Base-by-base conservation (phyloP, 106 monocot species). In the Phalaenopsis aphrodite region DNA sequence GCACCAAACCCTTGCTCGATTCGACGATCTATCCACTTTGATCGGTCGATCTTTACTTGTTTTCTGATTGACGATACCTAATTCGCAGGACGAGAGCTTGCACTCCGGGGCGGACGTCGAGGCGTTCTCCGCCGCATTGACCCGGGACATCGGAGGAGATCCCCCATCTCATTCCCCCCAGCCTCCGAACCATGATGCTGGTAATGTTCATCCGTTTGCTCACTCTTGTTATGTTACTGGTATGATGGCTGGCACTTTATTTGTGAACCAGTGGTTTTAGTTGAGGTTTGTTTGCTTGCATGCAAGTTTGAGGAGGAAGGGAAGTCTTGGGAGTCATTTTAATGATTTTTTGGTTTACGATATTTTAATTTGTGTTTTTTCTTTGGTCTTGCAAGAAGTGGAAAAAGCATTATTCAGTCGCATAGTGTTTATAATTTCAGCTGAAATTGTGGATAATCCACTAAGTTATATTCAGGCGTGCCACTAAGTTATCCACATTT, bases 91-190 rank as follows among this genome's bases (percentile, higher is more conserved):
- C 64, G 96, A 96, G 80, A 91, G 82, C 57, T 87, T 93, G 91
- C 96, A 96, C 41, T 91, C 93, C 11, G 93, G 96, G 14, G 91
- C 91, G 42, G 93, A 89, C 74, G 93, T 96, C 65, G 96, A 96
- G 76, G 96, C 93, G 12, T 87, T 96, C 78, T 91, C 96, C 19
- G 93, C 90, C 5, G 91, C 91, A 0, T 81, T 96, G 16, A 93
- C 93, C 37, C 84, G 89, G 15, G 96, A 96, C 64, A 88, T 96
- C 38, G 89, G 88, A 17, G 90, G 88, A 24, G 86, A 89, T 42
- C 74, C 74, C 42, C 23, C 84, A 39, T 58, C 75, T 30, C 52
- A 84, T 21, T 37, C 78, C 17, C 42, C 79, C n/a, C 84, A 75
- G 74, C 84, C 81, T 3, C n/a, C 86, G 10, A 85, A 88, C 49